Evolutionary conservation across 768 basidiomycete genomes (phyloP).

Genomic region (Ramaria sp.): DNA sequence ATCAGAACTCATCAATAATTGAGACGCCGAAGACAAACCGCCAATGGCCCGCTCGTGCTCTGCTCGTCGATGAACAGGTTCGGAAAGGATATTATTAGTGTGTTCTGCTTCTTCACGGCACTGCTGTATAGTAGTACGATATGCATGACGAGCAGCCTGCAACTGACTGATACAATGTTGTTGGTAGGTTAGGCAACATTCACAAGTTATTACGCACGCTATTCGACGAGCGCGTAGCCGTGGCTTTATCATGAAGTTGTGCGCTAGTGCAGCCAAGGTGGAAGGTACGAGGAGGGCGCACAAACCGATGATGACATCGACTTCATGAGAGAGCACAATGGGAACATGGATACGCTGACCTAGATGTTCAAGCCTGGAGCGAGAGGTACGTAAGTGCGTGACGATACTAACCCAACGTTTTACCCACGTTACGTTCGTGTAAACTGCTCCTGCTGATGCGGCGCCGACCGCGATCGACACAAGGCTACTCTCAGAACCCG

Average conservation of each 20-base stretch:
- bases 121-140: slow-evolving; percentile 55
- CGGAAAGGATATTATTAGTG: slow-evolving; percentile 50
- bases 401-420: background rate
- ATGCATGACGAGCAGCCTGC: slow-evolving; percentile 47
- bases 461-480: background rate
- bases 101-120: slow-evolving; percentile 54
- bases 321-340: slow-evolving; percentile 1
- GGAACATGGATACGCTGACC: background rate
- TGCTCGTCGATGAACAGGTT: slow-evolving; percentile 53
- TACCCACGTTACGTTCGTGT: background rate
- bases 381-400: background rate
- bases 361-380: background rate
- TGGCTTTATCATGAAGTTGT: slow-evolving; percentile 42
- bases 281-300: slow-evolving; percentile 6
- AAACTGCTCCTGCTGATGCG: background rate
- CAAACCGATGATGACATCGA: slow-evolving; percentile 7
- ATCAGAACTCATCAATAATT: background rate
- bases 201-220: slow-evolving; percentile 30
- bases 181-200: slow-evolving; percentile 9
- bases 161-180: slow-evolving; percentile 41
- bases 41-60: slow-evolving; percentile 53
- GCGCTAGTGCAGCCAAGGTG: background rate
- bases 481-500: background rate
- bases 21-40: slow-evolving; percentile 32
- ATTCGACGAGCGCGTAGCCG: slow-evolving; percentile 41